phyloP scores from a whole-genome alignment of 192 early-diverging fungal genomes.

The Rhizophlyctis rosea region DNA sequence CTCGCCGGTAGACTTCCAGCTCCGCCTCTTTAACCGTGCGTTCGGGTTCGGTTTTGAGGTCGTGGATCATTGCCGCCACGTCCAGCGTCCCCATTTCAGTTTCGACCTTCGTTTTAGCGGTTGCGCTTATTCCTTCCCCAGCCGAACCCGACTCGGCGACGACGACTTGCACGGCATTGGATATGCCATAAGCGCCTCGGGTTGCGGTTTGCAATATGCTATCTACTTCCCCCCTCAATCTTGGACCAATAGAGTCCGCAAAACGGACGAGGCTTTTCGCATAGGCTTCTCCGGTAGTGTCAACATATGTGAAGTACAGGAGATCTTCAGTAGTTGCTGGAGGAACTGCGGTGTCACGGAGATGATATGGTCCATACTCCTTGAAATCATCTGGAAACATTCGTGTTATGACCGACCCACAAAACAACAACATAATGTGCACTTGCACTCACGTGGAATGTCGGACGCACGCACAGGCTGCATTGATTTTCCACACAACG shows the following conservation, averaged over 20 bases:
- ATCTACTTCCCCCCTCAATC: not conserved
- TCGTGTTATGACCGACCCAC: too few species aligned
- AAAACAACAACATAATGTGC: constrained; percentile 24
- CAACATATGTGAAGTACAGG: constrained; percentile 41
- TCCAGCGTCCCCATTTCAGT: constrained; percentile 25
- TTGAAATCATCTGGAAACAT: constrained; percentile 8
- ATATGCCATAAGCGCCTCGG: constrained; percentile 8
- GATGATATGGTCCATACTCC: constrained; percentile 37
- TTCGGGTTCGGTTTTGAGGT: constrained; percentile 1
- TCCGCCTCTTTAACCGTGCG: constrained; percentile 14
- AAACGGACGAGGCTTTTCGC: constrained; percentile 55
- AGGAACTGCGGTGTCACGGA: constrained; percentile 25
- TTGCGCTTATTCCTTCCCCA: not conserved
- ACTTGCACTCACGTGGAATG: constrained; percentile 27
- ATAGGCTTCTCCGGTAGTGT: constrained; percentile 58
- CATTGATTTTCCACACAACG: constrained; percentile 7
- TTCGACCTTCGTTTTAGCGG: not conserved
- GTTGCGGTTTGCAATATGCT: constrained; percentile 8
- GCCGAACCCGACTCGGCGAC: constrained; percentile 1
- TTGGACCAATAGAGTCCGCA: constrained; percentile 1
- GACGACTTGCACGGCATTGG: not conserved
- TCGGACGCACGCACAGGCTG: not conserved
- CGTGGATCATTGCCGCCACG: constrained; percentile 10
- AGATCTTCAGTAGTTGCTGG: constrained; percentile 2
- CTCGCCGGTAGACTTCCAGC: constrained; percentile 18